Percentiles rank a stretch among this genome's conserved stretches.
Evolutionary conservation across 768 basidiomycete genomes (phyloP).

Genomic region (Rhizopogon vinicolor): DNA sequence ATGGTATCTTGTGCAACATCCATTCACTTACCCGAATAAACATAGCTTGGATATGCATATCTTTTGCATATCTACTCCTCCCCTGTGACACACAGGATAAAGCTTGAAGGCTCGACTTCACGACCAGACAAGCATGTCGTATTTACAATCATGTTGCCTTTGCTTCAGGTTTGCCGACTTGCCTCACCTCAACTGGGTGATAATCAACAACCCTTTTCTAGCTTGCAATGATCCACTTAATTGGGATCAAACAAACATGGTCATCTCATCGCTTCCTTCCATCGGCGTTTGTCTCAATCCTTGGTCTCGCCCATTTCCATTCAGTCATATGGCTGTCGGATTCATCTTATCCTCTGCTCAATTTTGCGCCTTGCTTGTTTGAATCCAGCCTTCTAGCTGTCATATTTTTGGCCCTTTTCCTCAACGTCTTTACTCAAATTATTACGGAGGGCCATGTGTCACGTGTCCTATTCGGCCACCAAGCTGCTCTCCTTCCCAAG

Average conservation of each 20-base stretch:
- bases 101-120: slow-evolving; percentile 41
- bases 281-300: slow-evolving; percentile 54
- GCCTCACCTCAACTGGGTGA: background rate
- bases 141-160: slow-evolving; percentile 68
- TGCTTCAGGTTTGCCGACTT: slow-evolving; percentile 53
- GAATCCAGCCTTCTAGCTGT: slow-evolving; percentile 58
- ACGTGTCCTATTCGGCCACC: slow-evolving; percentile 52
- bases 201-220: slow-evolving; percentile 18
- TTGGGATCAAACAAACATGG: slow-evolving; percentile 61
- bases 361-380: slow-evolving; percentile 69
- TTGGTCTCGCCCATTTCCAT: slow-evolving; percentile 67
- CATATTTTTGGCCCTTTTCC: slow-evolving; percentile 52
- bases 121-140: slow-evolving; percentile 71
- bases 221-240: slow-evolving; percentile 59
- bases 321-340: slow-evolving; percentile 47
- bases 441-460: slow-evolving; percentile 56
- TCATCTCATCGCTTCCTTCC: slow-evolving; percentile 68
- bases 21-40: slow-evolving; percentile 6
- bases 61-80: slow-evolving; percentile 71
- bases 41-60: slow-evolving; percentile 72
- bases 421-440: slow-evolving; percentile 64
- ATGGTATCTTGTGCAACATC: slow-evolving; percentile 3
- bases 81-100: slow-evolving; percentile 48
- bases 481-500: slow-evolving; percentile 40
- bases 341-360: slow-evolving; percentile 60